A percentile compares a stretch with the other conserved stretches of the same genome.
Conservation (phyloP, 305 asterid species). For the Petunia hybrid region DNA sequence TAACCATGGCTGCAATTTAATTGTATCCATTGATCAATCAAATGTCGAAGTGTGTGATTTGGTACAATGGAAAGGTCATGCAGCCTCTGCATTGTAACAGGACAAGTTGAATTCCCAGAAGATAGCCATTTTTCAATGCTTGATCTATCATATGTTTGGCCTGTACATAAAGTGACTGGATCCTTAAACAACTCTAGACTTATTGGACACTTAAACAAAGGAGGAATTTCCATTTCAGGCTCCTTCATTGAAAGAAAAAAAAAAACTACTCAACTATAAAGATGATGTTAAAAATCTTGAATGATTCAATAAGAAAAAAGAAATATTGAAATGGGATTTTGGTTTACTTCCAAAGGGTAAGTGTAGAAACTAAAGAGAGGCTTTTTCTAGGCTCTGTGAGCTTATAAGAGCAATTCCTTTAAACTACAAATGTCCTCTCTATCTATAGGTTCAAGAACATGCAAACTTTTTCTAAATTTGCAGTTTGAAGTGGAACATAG, state of each 20-base stretch:
- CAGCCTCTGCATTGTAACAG: constrained; percentile 74
- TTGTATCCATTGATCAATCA: constrained; percentile 56
- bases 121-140: constrained; percentile 65
- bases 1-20: constrained; percentile 24
- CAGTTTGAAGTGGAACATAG: constrained; percentile 18
- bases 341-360: neutral
- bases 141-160: constrained; percentile 64
- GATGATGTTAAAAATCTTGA: neutral
- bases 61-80: constrained; percentile 56
- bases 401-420: neutral
- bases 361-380: constrained; percentile 6
- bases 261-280: neutral
- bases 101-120: constrained; percentile 58
- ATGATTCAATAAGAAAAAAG: neutral
- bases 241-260: constrained; percentile 3
- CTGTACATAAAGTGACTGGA: constrained; percentile 71
- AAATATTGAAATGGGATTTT: neutral
- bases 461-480: neutral
- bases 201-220: constrained; percentile 62
- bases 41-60: constrained; percentile 60
- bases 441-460: constrained; percentile 14
- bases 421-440: neutral
- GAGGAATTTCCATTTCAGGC: constrained; percentile 53
- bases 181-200: constrained; percentile 62
- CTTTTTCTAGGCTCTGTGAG: neutral